Base-by-base conservation (phyloP, 1,139 yeast genomes). In the Protomyces lactucae-debilis region DNA sequence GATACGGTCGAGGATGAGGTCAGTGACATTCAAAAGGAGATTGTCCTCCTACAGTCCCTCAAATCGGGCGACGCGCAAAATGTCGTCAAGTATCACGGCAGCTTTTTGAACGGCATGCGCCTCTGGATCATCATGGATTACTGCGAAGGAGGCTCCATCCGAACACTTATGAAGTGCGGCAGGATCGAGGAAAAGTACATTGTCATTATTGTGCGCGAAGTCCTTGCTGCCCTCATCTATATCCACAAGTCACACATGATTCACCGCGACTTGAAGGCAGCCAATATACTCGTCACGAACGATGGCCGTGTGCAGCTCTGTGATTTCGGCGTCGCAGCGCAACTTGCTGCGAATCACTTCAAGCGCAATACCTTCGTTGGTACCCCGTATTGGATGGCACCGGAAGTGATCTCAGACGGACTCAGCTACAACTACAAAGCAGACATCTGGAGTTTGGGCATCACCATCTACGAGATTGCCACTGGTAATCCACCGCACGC, bases 351-450 rank as follows among this genome's bases (percentile, higher is more conserved):
- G n/a, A 83, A 86, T 52, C 85, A 86, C 39, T 76, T 85, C 59
- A 88, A 92, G 73, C 81, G 99, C 71, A 89, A 93, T 52, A 93
- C 99, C 0, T 91, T 93, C 84, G 98, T 96, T 0, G 99, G 99
- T 4, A 95, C 99, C 0, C 99, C 99, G 0, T 95, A 92, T 74
- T 95, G 99, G 99, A 95, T 95, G 99, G 99, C 99, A 0, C 99
- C 99, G 0, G 99, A 93, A 74, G 99, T 93, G 32, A 93, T 93
- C 54, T 83, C 92, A 73, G 98, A 93, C 74, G 99, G 99, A 39
- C 87, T 87, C 23, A 80, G 87, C 1, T 90, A 90, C 74, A 88
- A 89, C 71, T 83, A 85, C 60, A 90, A 68, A 66, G 96, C 95
- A 0, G 97, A 90, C 74, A 88, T 90, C 10, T 90, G 97, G 97